Base-by-base conservation (phyloP, 2,329 filamentous ascomycete species). In the Elsinoe perseae region DNA sequence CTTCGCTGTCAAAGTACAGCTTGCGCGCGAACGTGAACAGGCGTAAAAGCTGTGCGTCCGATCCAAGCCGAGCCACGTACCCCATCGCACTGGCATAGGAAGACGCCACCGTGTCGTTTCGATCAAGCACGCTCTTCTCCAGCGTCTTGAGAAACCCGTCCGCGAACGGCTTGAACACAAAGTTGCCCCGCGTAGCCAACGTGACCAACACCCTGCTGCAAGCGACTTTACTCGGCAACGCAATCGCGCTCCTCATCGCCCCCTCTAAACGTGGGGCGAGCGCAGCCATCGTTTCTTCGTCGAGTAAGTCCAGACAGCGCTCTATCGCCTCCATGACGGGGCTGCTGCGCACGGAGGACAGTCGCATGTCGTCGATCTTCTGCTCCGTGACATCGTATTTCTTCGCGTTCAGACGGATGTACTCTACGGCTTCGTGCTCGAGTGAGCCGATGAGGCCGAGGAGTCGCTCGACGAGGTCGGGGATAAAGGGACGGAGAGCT, bases 251-350 rank as follows among this genome's bases (percentile, higher is more conserved):
- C 68, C 92, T 93, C 71, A 97, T 89, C 0, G 87, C 85, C 27
- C 80, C 79, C 68, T 93, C 86, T 0, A 98, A 78, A 43, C 77
- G 81, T 1, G 84, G 83, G 32, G 85, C 83, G 8, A 96, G 77
- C 18, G 83, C 77, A 44, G 79, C 78, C 82, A 96, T 92, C n/a
- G 86, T 84, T 3, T 77, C 73, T 5, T 83, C 84, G 65, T 97
- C 89, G 1, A 95, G 78, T 54, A 88, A 83, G 58, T 95, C 89
- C 28, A 98, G 80, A 65, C 88, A 89, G 61, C 91, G 82, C 64
- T 95, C 89, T 56, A 97, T 89, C 1, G 90, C 90, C 69, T 96
- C 91, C 65, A 91, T 95, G 61, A 98, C 84, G 0, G 93, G 92
- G 14, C 89, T 95, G 54, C 82, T 83, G 25, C 89, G 87, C 27